Percentiles rank a stretch among this genome's conserved stretches.
Conservation (phyloP, 139 green algal species). For the Chlamydomonas applanata region DNA sequence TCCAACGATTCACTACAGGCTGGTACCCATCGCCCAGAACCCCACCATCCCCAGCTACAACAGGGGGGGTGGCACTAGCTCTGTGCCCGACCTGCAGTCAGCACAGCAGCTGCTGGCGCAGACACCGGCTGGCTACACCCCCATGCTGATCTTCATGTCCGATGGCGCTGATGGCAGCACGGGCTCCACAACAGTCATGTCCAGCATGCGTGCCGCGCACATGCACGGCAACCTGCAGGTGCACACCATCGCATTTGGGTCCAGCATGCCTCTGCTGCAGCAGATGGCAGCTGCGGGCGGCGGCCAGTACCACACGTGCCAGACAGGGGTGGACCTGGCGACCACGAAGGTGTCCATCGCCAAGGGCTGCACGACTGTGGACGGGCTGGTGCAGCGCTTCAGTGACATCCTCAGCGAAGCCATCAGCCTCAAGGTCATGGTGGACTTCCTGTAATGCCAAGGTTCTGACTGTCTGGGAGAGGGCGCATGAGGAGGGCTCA, state of each 20-base stretch:
- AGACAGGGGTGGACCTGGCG: slow-evolving; percentile 30
- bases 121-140: slow-evolving; percentile 15
- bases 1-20: too few relatives aligned
- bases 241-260: slow-evolving; percentile 46
- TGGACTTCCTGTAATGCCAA: slow-evolving; percentile 47
- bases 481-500: too few relatives aligned
- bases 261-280: slow-evolving; percentile 12
- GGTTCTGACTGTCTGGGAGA: too few relatives aligned
- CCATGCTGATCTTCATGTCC: slow-evolving; percentile 46
- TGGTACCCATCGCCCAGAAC: too few relatives aligned
- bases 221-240: slow-evolving; percentile 29
- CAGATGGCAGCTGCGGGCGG: slow-evolving; percentile 24
- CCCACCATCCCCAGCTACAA: not conserved
- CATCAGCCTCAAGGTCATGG: slow-evolving; percentile 37
- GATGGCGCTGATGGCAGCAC: slow-evolving; percentile 27
- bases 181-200: not conserved
- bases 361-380: slow-evolving; percentile 27
- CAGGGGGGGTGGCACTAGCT: slow-evolving; percentile 21
- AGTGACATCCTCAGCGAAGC: slow-evolving; percentile 38
- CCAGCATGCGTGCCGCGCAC: not conserved
- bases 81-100: slow-evolving; percentile 13
- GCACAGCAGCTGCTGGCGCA: not conserved
- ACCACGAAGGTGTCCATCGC: slow-evolving; percentile 33
- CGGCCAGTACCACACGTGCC: slow-evolving; percentile 32
- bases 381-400: slow-evolving; percentile 39